Percentiles rank a stretch among this genome's conserved stretches.
phyloP scores from a whole-genome alignment of 768 basidiomycete genomes.

The Mycena sanguinolenta region DNA sequence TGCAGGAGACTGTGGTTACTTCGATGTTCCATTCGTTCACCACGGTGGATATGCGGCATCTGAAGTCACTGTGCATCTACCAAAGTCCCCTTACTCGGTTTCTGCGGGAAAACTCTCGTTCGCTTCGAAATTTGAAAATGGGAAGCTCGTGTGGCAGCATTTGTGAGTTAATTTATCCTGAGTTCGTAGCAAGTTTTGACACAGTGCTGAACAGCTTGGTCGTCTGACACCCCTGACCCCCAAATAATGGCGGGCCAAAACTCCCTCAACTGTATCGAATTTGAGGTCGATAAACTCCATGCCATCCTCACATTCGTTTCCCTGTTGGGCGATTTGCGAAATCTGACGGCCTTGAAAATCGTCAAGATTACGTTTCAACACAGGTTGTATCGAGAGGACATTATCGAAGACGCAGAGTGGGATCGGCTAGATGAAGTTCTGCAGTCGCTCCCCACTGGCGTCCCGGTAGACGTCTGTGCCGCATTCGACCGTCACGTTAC shows the following conservation, averaged over 20 bases:
- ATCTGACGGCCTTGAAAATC: constrained; percentile 4
- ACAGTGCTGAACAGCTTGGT: not conserved
- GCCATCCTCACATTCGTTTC: not conserved
- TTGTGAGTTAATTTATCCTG: not conserved
- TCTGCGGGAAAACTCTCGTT: not conserved
- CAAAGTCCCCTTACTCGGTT: not conserved
- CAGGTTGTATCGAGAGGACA: not conserved
- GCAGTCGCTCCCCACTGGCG: not conserved
- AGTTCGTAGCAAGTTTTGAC: not conserved
- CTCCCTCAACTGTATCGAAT: not conserved
- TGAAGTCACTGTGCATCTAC: not conserved
- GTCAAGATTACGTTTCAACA: not conserved
- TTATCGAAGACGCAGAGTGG: not conserved
- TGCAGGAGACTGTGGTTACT: not conserved
- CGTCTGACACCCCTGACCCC: not conserved
- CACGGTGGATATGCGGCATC: constrained; percentile 1
- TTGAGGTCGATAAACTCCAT: not conserved
- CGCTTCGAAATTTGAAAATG: not conserved
- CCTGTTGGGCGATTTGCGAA: not conserved
- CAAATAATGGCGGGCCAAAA: not conserved
- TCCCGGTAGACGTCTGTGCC: not conserved
- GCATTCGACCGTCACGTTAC: not conserved
- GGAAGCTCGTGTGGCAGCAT: not conserved
- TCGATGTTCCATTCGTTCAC: constrained; percentile 1
- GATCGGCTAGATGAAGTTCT: not conserved